Conservation (phyloP, 2,329 filamentous ascomycete species). For the Xylaria sp. region DNA sequence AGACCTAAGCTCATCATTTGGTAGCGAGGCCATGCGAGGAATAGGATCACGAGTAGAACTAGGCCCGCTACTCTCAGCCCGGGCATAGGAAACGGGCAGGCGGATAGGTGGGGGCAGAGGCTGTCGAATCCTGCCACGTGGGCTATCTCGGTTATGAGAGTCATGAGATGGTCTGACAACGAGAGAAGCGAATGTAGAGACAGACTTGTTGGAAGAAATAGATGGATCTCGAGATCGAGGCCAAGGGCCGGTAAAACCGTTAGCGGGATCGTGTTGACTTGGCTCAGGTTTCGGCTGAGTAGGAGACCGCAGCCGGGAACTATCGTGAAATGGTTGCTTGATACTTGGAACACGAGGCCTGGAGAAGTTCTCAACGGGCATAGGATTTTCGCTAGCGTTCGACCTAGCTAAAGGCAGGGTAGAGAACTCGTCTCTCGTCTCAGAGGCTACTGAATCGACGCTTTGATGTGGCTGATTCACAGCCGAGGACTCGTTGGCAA, state of each 20-base stretch:
- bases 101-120: slow-evolving; percentile 43
- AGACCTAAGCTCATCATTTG: slow-evolving; percentile 63
- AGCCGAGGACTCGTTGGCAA: slow-evolving; percentile 37
- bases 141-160: slow-evolving; percentile 45
- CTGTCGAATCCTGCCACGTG: slow-evolving; percentile 44
- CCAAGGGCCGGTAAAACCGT: slow-evolving; percentile 50
- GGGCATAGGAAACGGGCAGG: slow-evolving; percentile 47
- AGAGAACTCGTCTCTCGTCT: slow-evolving; percentile 44
- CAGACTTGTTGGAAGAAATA: slow-evolving; percentile 59
- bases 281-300: slow-evolving; percentile 44
- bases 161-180: slow-evolving; percentile 55
- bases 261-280: slow-evolving; percentile 38
- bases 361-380: slow-evolving; percentile 67
- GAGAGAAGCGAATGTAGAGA: slow-evolving; percentile 59
- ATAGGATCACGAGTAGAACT: slow-evolving; percentile 51
- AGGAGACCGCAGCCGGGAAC: slow-evolving; percentile 48
- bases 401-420: slow-evolving; percentile 41
- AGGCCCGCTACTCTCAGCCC: slow-evolving; percentile 53
- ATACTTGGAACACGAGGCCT: slow-evolving; percentile 66
- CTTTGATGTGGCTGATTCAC: slow-evolving; percentile 39
- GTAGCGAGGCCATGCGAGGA: slow-evolving; percentile 57
- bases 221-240: slow-evolving; percentile 59
- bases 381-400: slow-evolving; percentile 49
- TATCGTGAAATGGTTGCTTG: slow-evolving; percentile 54
- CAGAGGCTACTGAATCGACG: slow-evolving; percentile 39